phyloP scores from a whole-genome alignment of 1,284 basidiomycete genomes.

The Sporisorium exsertum region DNA sequence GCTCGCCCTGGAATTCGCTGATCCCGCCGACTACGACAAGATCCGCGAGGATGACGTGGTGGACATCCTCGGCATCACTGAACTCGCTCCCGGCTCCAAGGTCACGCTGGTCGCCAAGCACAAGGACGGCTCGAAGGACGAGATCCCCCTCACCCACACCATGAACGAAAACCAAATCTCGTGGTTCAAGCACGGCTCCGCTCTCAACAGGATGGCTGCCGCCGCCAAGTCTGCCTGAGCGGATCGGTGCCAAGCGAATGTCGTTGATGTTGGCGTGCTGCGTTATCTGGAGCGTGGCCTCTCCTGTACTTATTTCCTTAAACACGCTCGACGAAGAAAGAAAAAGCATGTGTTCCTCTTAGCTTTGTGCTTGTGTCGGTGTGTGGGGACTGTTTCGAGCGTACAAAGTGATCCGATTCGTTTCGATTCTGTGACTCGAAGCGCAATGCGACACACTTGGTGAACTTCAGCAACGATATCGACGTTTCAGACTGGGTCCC shows the following conservation, averaged over 20 bases:
- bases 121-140: slow-evolving; percentile 64
- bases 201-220: slow-evolving; percentile 67
- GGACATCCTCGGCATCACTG: slow-evolving; percentile 63
- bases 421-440: no score
- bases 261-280: background rate
- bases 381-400: background rate
- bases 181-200: slow-evolving; percentile 68
- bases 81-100: slow-evolving; percentile 64
- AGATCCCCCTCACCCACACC: slow-evolving; percentile 65
- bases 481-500: background rate
- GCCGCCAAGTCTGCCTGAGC: slow-evolving; percentile 51
- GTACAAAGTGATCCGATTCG: no score
- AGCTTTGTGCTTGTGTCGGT: background rate
- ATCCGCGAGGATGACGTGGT: slow-evolving; percentile 64
- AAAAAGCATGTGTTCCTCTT: background rate
- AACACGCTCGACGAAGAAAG: background rate
- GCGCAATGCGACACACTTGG: no score
- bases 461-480: background rate
- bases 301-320: background rate
- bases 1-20: slow-evolving; percentile 64
- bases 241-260: no score
- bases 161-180: slow-evolving; percentile 69
- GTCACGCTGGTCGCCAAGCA: slow-evolving; percentile 65
- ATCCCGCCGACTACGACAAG: slow-evolving; percentile 68
- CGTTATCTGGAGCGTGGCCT: slow-evolving; percentile 1